Base-by-base conservation (phyloP, 768 basidiomycete genomes). In the Kwoniella botswanensis region DNA sequence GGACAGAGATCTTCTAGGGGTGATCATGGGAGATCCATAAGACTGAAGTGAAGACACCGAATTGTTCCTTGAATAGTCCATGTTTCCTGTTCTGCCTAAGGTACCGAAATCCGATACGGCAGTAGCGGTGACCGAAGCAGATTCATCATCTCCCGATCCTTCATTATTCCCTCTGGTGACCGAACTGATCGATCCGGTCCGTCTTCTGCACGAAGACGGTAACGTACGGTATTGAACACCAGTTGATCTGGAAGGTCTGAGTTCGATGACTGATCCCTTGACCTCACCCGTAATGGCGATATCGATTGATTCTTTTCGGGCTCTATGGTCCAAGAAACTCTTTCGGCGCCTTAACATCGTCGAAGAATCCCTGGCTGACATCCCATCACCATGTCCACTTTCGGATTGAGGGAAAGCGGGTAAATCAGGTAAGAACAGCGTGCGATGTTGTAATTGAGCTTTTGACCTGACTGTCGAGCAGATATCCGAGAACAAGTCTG, bases 401-500 rank as follows among this genome's bases (percentile, higher is more conserved):
- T 26, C 42, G 15, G 59, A 61, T 18, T n/a, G n/a, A 55, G n/a
- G 35, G 5, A 46, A 26, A n/a, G 55, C 21, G 4, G 72, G 52
- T 7, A 50, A 13, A 46, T 75, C 76, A 26, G 76, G 76, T 11
- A 78, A 63, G 68, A 82, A 82, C 12, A 80, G 70, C 6, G 69
- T 57, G 42, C 76, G 78, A 12, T 74, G 67, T 13, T 74, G 73
- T 13, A 80, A 22, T 65, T 79, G 76, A 46, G 80, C 77, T 65
- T 77, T 76, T 58, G 87, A 87, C 54, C 94, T 88, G 17, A 90
- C 91, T 2, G 88, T 86, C 29, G 90, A 83, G 72, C 91, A 91
- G 24, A 86, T 86, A 70, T 90, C 89, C 12, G 93, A 94, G 75
- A 91, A 89, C 68, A 97, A 89, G 77, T 96, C 94, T 57, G 88